A percentile compares a stretch with the other conserved stretches of the same genome.
phyloP scores from a whole-genome alignment of 331 rosid species.

The Ulmus americana region DNA sequence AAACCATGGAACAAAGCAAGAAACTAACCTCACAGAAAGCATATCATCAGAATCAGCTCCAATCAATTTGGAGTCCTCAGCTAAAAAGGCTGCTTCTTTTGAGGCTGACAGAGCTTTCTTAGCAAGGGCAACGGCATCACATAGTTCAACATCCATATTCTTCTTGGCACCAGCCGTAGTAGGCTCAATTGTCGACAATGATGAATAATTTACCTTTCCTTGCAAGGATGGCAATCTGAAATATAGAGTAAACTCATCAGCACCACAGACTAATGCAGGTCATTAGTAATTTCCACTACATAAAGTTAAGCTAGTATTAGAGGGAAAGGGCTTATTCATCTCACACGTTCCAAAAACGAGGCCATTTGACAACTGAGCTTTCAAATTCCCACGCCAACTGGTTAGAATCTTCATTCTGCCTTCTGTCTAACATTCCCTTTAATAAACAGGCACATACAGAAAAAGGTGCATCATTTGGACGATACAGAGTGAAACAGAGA shows the following conservation, averaged over 20 bases:
- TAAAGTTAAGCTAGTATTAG: not conserved
- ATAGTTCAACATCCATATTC: conserved; percentile 18
- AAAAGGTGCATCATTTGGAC: not conserved
- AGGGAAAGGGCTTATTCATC: conserved; percentile 17
- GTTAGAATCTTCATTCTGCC: conserved; percentile 28
- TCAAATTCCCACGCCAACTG: conserved; percentile 30
- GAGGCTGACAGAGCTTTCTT: conserved; percentile 65
- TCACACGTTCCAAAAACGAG: conserved; percentile 36
- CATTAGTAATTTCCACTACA: not conserved
- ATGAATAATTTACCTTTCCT: conserved; percentile 20
- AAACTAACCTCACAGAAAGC: conserved; percentile 30
- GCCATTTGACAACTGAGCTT: conserved; percentile 34
- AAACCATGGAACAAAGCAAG: not conserved
- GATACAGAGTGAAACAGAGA: conserved; percentile 9
- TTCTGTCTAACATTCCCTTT: conserved; percentile 34
- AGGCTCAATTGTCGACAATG: conserved; percentile 18
- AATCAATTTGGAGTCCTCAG: conserved; percentile 34
- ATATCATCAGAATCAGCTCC: conserved; percentile 27
- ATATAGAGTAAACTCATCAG: conserved; percentile 7
- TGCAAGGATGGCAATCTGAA: conserved; percentile 52
- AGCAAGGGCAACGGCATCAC: conserved; percentile 50
- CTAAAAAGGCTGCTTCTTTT: conserved; percentile 55
- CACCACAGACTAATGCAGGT: conserved; percentile 2
- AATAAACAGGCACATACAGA: conserved; percentile 7
- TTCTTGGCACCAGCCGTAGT: conserved; percentile 1